phyloP scores from a whole-genome alignment of 1,284 basidiomycete genomes.

The Cryptococcus amylolentus region DNA sequence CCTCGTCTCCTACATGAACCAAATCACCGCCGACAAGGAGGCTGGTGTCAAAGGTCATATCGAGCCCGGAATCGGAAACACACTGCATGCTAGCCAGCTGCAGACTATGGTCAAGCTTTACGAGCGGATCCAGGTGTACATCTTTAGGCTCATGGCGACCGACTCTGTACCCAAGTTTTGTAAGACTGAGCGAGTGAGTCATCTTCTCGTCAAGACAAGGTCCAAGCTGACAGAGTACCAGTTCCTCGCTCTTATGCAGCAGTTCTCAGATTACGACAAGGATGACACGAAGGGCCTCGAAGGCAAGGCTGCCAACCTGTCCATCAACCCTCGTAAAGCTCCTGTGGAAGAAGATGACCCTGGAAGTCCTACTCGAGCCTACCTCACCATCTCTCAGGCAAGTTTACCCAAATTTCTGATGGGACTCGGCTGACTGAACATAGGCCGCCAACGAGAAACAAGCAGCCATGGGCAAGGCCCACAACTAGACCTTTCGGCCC shows the following conservation, averaged over 20 bases:
- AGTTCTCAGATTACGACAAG: slow-evolving; percentile 6
- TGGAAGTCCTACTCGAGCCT: slow-evolving; percentile 37
- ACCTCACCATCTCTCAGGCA: slow-evolving; percentile 49
- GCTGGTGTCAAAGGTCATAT: slow-evolving; percentile 66
- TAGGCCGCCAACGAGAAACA: slow-evolving; percentile 19
- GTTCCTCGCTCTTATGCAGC: slow-evolving; percentile 35
- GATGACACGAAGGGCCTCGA: slow-evolving; percentile 11
- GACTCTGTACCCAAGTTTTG: slow-evolving; percentile 83
- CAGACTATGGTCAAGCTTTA: slow-evolving; percentile 91
- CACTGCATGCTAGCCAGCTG: slow-evolving; percentile 81
- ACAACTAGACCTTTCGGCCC: too few relatives aligned
- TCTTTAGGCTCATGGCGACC: slow-evolving; percentile 95
- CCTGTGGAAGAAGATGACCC: slow-evolving; percentile 16
- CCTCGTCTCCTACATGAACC: slow-evolving; percentile 85
- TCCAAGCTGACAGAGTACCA: background rate
- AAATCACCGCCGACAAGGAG: slow-evolving; percentile 67
- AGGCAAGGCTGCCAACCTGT: slow-evolving; percentile 20
- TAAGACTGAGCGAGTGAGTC: slow-evolving; percentile 44
- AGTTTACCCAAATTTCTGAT: slow-evolving; percentile 2
- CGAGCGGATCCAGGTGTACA: slow-evolving; percentile 92
- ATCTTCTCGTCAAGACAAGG: background rate
- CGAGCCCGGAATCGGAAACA: slow-evolving; percentile 63
- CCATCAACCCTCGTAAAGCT: slow-evolving; percentile 17
- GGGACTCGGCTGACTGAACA: background rate
- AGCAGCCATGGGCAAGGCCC: slow-evolving; percentile 3